Base-by-base conservation (phyloP, 2,329 filamentous ascomycete species). In the Diplodia scrobiculata region DNA sequence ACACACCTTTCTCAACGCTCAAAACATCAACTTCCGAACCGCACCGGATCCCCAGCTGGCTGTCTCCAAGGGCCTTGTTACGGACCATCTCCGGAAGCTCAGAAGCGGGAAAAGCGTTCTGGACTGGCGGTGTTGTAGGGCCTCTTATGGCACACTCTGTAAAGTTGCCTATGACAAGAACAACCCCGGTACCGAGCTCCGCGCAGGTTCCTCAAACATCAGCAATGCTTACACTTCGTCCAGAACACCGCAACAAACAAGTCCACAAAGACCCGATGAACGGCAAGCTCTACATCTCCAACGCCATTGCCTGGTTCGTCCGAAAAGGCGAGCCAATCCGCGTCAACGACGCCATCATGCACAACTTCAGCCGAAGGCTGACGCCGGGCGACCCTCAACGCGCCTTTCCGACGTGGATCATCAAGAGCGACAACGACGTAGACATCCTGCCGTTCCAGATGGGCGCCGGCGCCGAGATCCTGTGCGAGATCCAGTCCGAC, bases 21-120 rank as follows among this genome's bases (percentile, higher is more conserved):
- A 64, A 6, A 69, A 67, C 1, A 71, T 77, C 21, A 69, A 65
- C 25, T 72, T 79, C 0, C 71, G 76, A 3, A 73, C 78, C 17
- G 74, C 76, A 1, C 79, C 81, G 9, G 84, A 86, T 53, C 83
- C 84, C 0, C 83, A 85, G 65, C 80, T 86, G 0, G 83, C 84
- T 5, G 83, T 86, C 1, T 83, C 83, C 50, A 83, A 83, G 67
- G 84, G 84, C 0, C 73, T 85, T 2, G 79, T 86, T 1, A 75
- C 80, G 2, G 83, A 86, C 58, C 78, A 83, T 11, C 74, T 84
- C n/a, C 80, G 84, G 50, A 82, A 78, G 55, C 75, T 83, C 4
- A 76, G 78, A 0, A 77, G 77, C 14, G 76, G 74, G 1, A 73
- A 75, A 1, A 73, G 82, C 0, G 81, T 84, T 0, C 75, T 86